Conservation (phyloP, 1,284 basidiomycete genomes). For the Fistulinella staudtii region DNA sequence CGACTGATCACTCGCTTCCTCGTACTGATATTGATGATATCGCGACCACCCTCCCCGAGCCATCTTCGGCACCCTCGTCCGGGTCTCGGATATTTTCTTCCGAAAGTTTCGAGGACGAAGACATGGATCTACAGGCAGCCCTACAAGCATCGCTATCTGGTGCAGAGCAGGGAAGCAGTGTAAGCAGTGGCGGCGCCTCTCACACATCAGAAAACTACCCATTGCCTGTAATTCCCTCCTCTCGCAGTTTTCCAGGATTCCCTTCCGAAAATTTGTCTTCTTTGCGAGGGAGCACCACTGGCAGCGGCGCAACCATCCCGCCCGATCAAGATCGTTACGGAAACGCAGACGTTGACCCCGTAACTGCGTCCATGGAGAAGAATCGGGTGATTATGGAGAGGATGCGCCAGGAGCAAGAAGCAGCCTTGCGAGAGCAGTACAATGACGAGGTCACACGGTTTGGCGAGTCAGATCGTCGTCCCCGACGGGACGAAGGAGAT, state of each 20-base stretch:
- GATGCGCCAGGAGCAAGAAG: constrained; percentile 66
- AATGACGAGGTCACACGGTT: constrained; percentile 41
- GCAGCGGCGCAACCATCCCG: constrained; percentile 8
- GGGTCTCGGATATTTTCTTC: constrained; percentile 17
- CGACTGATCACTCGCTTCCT: constrained; percentile 47
- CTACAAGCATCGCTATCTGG: constrained; percentile 69
- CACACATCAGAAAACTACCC: constrained; percentile 21
- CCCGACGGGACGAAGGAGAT: constrained; percentile 48
- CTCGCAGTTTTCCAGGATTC: constrained; percentile 25
- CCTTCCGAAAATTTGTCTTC: constrained; percentile 6
- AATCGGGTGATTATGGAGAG: constrained; percentile 59
- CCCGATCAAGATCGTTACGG: constrained; percentile 30
- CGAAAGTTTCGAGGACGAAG: constrained; percentile 71
- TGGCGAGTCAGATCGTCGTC: constrained; percentile 11
- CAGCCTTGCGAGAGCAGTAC: constrained; percentile 57
- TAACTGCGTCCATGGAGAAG: constrained; percentile 64
- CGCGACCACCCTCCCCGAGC: constrained; percentile 56
- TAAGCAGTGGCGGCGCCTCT: constrained; percentile 6
- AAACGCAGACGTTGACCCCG: constrained; percentile 48
- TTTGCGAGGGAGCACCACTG: constrained; percentile 1
- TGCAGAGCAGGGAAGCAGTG: constrained; percentile 1
- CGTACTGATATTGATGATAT: constrained; percentile 64
- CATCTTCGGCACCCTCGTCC: constrained; percentile 15
- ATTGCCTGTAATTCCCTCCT: constrained; percentile 27
- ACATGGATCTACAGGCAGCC: constrained; percentile 82